Percentiles rank a stretch among this genome's conserved stretches.
Conservation (phyloP, 2,329 filamentous ascomycete genomes). For the Verruconis gallopava region DNA sequence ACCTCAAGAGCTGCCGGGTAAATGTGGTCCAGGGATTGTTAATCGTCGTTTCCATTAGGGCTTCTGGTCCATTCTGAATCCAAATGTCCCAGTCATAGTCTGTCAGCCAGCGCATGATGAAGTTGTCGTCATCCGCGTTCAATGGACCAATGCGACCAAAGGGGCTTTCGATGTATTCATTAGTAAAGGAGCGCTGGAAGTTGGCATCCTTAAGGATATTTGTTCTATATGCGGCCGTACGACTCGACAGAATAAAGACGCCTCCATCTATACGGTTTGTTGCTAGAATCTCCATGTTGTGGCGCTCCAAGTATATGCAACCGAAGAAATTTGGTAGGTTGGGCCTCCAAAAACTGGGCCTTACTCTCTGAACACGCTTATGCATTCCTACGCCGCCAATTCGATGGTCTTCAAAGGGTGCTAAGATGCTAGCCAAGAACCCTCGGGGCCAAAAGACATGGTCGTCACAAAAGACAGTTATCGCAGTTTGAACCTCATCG, state of each 20-base stretch:
- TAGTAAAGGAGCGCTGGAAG: slow-evolving; percentile 13
- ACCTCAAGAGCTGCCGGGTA: slow-evolving; percentile 35
- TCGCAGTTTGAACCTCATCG: slow-evolving; percentile 22
- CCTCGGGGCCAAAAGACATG: slow-evolving; percentile 37
- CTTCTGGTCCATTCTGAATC: slow-evolving; percentile 38
- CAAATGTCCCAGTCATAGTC: slow-evolving; percentile 34
- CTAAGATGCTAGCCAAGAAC: slow-evolving; percentile 32
- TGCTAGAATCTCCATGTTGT: slow-evolving; percentile 22
- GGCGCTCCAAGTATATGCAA: slow-evolving; percentile 20
- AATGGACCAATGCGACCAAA: slow-evolving; percentile 12
- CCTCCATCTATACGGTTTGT: slow-evolving; percentile 22
- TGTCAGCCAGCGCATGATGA: slow-evolving; percentile 40
- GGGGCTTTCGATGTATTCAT: slow-evolving; percentile 13
- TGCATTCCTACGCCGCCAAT: slow-evolving; percentile 11
- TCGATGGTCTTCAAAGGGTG: slow-evolving; percentile 18
- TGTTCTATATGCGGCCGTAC: slow-evolving; percentile 18
- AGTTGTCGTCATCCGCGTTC: slow-evolving; percentile 26
- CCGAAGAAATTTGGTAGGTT: slow-evolving; percentile 17
- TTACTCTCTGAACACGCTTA: slow-evolving; percentile 11
- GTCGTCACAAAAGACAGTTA: slow-evolving; percentile 39
- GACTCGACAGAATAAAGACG: slow-evolving; percentile 21
- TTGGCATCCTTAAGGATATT: slow-evolving; percentile 14
- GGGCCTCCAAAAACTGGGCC: slow-evolving; percentile 4
- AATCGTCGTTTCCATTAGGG: slow-evolving; percentile 37
- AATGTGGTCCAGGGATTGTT: slow-evolving; percentile 34